Base-by-base conservation (phyloP, 2,329 filamentous ascomycete genomes). In the Karstenula rhodostoma region DNA sequence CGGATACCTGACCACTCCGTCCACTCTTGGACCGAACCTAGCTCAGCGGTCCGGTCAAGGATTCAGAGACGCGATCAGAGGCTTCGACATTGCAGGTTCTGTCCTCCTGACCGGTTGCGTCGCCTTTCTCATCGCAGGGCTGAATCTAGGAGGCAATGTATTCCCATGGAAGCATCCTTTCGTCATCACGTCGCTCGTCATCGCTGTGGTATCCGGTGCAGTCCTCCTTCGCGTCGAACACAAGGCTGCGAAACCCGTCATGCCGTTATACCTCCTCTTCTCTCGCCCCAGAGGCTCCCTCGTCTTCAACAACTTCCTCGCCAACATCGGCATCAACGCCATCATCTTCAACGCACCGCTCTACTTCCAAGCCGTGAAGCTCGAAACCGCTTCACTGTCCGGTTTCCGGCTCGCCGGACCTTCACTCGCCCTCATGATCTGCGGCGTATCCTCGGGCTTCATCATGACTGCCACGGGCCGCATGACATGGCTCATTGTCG, bases 261-360 rank as follows among this genome's bases (percentile, higher is more conserved):
- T 85, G 77, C 84, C 83, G 4, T 71, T 85, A 13, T 73, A 77
- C 19, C 78, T 85, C 51, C 73, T 86, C 29, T 79, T 77, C 27
- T 79, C 77, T 52, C 71, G 77, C 32, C 83, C 83, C 3, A 78
- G 82, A 3, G 81, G 81, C 7, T 82, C 78, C 59, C 73, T 85
- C 0, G 80, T 85, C 47, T 83, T 84, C 65, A 80, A 80, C 59
- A 85, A 84, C 63, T 85, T 85, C 67, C 83, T 85, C 62, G 80
- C 80, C 0, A 73, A 78, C 6, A 75, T 85, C 17, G 80, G 82
- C 1, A 75, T 83, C 60, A 83, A 85, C 62, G 83, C 82, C 2
- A 86, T 90, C 64, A 79, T 91, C 17, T 91, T 92, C 78, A 89
- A 89, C 69, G 87, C 87, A 6, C 91, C 91, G 0, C 81, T 94